Base-by-base conservation (phyloP, 2,329 filamentous ascomycete genomes). In the Colletotrichum orbiculare region DNA sequence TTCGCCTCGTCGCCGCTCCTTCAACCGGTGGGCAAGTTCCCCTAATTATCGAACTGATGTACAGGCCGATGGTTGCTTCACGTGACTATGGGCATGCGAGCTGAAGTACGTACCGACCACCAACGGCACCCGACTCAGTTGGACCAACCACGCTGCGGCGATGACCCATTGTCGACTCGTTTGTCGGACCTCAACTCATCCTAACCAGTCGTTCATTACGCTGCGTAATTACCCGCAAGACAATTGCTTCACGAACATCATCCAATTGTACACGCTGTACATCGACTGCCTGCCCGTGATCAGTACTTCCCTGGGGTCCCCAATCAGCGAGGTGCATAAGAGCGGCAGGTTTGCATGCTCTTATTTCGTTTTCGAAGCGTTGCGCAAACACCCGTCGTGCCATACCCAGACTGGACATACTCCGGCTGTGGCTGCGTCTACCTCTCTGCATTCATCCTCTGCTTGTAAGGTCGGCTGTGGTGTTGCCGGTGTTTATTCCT, bases 381-480 rank as follows among this genome's bases (percentile, higher is more conserved):
- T 54, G 41, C 41, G 53, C 63, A 66, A 66, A 66, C 53, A 66
- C 25, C 25, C 25, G 25, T 42, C 41, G 13, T 35, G 45, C 17
- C 46, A 38, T n/a, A 13, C 58, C 59, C 25, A 46, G 48, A 38
- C 37, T 39, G 33, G 53, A 15, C 42, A 48, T 60, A n/a, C 25
- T 49, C 8, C 11, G 54, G 42, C 43, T 56, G 54, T 45, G 41
- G 42, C 41, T 42, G 46, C 53, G 42, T 42, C 47, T 54, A 39
- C 46, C 8, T 37, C 61, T 48, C 57, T 45, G 46, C 39, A 52
- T 52, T 33, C 38, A 25, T n/a, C 37, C 35, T 33, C 41, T 34
- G 38, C 47, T 38, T 62, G 49, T 33, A 55, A 15, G 35, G 49
- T 49, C 39, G 13, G 12, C 13, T 41, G 9, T 13, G 8, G 38